Percentiles rank a stretch among this genome's conserved stretches.
phyloP scores from a whole-genome alignment of 768 basidiomycete species.

The Phanerochaete sordida region DNA sequence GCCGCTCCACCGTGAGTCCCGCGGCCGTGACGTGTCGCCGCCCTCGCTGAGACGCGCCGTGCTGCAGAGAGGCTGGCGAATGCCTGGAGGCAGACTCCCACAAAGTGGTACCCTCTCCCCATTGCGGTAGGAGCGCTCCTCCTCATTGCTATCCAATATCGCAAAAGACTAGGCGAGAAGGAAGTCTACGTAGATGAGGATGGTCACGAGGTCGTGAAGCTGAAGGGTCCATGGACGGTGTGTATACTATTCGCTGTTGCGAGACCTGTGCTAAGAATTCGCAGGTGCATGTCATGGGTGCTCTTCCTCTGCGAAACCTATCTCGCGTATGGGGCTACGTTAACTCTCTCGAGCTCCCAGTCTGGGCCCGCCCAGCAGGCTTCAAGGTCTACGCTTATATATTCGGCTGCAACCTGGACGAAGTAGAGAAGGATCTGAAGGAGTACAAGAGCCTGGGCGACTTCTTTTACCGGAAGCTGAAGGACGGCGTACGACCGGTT shows the following conservation, averaged over 20 bases:
- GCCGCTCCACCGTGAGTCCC: slow-evolving; percentile 12
- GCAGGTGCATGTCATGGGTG: slow-evolving; percentile 95
- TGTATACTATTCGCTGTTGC: slow-evolving; percentile 22
- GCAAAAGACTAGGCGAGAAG: slow-evolving; percentile 52
- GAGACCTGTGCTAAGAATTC: background rate
- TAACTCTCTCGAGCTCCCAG: slow-evolving; percentile 88
- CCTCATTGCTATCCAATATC: slow-evolving; percentile 73
- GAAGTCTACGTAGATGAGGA: slow-evolving; percentile 81
- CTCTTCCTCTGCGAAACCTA: slow-evolving; percentile 89
- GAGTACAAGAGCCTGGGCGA: slow-evolving; percentile 85
- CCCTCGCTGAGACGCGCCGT: background rate
- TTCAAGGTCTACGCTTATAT: slow-evolving; percentile 78
- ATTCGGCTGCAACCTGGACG: slow-evolving; percentile 95
- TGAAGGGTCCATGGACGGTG: slow-evolving; percentile 94
- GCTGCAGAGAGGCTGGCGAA: slow-evolving; percentile 59
- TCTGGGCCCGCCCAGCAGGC: slow-evolving; percentile 91
- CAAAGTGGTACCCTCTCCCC: slow-evolving; percentile 94
- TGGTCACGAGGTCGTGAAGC: slow-evolving; percentile 73
- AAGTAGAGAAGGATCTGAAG: slow-evolving; percentile 80
- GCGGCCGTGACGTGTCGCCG: background rate
- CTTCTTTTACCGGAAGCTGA: slow-evolving; percentile 91
- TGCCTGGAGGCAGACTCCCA: slow-evolving; percentile 85
- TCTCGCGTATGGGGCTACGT: slow-evolving; percentile 98
- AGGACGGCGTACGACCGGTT: slow-evolving; percentile 77
- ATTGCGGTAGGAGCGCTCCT: slow-evolving; percentile 88